Conservation (phyloP, 1,139 yeast genomes). For the Taiozyma sp. region DNA sequence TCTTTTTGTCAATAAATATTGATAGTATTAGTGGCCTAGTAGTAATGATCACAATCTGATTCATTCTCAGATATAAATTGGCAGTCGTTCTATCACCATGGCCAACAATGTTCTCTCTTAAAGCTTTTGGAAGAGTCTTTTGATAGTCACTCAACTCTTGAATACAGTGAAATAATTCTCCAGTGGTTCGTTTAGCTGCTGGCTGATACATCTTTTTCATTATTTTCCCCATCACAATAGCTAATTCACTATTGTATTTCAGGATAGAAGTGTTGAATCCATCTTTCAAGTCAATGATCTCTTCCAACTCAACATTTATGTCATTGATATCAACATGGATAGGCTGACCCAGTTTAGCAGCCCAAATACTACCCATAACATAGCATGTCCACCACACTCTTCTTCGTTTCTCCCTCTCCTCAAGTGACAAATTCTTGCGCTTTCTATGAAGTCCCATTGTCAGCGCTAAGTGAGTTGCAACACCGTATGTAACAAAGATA, state of each 20-base stretch:
- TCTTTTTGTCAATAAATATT: conserved; percentile 35
- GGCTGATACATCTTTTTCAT: conserved; percentile 21
- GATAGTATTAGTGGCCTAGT: conserved; percentile 42
- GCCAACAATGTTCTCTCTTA: conserved; percentile 20
- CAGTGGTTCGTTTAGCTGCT: conserved; percentile 13
- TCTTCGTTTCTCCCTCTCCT: conserved; percentile 37
- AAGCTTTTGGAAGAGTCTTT: conserved; percentile 18
- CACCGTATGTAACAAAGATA: conserved; percentile 45
- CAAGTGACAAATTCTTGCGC: conserved; percentile 18
- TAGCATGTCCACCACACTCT: conserved; percentile 54
- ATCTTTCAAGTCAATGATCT: conserved; percentile 34
- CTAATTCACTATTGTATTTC: conserved; percentile 10
- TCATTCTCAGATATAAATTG: conserved; percentile 24
- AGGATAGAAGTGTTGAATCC: conserved; percentile 27
- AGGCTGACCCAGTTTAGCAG: conserved; percentile 42
- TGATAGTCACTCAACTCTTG: conserved; percentile 16
- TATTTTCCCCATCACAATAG: conserved; percentile 14
- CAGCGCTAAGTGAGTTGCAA: conserved; percentile 43
- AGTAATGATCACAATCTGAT: conserved; percentile 41
- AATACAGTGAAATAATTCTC: conserved; percentile 13
- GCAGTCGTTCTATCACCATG: conserved; percentile 34
- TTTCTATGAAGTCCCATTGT: conserved; percentile 43
- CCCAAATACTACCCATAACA: conserved; percentile 46
- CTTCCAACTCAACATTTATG: conserved; percentile 43
- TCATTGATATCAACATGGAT: conserved; percentile 46